Conservation (phyloP, 371 early-diverging fungal genomes). For the Syncephalastrum monosporum region DNA sequence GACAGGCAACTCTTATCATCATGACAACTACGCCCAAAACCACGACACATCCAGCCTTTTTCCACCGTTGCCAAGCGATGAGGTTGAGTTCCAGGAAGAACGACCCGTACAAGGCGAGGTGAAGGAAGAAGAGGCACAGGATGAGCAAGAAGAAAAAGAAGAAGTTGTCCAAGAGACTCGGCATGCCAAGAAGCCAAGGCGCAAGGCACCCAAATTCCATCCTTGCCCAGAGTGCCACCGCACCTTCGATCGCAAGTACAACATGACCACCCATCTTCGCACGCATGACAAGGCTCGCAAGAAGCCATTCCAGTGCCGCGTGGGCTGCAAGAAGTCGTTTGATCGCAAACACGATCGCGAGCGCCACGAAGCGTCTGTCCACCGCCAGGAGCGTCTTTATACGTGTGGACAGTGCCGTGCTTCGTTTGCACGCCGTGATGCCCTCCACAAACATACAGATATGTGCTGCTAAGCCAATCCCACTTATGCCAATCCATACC, state of each 20-base stretch:
- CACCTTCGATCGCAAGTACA: conserved; percentile 65
- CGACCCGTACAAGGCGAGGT: background rate
- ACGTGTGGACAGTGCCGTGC: conserved; percentile 51
- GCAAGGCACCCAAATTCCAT: conserved; percentile 10
- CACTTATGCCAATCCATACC: too few relatives aligned
- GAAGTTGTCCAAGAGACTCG: background rate
- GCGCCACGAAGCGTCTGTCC: conserved; percentile 68
- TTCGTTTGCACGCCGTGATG: conserved; percentile 66
- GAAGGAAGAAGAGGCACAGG: background rate
- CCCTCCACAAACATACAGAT: conserved; percentile 22
- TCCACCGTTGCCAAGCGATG: background rate
- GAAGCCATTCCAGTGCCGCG: conserved; percentile 55
- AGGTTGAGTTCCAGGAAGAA: background rate
- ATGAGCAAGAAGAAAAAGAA: background rate
- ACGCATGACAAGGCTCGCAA: conserved; percentile 68
- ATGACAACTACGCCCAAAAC: too few relatives aligned
- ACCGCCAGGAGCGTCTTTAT: conserved; percentile 51
- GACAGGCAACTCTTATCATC: too few relatives aligned
- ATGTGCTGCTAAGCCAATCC: too few relatives aligned
- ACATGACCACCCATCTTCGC: conserved; percentile 67
- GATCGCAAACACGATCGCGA: conserved; percentile 70
- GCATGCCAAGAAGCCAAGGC: background rate
- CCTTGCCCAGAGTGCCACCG: conserved; percentile 51
- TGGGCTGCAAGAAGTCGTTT: conserved; percentile 51
- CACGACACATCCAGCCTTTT: too few relatives aligned